These are phyloP conservation scores for Ormosia semicastrata DNA, from an alignment of 306 rosid genomes.

Conservation along the genomic window DNA sequence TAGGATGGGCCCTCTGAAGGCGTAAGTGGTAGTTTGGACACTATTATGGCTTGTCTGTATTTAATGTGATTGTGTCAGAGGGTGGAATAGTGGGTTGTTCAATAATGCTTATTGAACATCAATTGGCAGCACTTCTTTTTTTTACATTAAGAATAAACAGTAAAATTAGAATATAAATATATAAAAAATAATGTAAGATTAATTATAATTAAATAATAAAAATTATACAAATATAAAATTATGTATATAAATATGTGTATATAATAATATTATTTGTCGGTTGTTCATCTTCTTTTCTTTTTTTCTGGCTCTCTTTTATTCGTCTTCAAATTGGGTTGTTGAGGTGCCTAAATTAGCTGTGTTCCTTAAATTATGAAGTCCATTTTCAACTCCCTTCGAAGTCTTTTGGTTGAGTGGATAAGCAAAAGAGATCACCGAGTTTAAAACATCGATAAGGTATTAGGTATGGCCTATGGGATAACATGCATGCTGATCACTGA, in stretches of 20 bases:
- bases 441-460: background rate
- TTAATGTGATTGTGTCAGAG: slow-evolving; percentile 2
- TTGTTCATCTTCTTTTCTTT: background rate
- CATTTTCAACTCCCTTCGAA: background rate
- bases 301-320: background rate
- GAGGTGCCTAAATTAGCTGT: slow-evolving; percentile 16
- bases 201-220: too few relatives aligned
- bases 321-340: background rate
- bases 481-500: background rate
- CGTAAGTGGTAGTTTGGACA: background rate
- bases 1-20: slow-evolving; percentile 8
- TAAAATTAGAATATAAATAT: too few relatives aligned
- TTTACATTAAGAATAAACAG: too few relatives aligned
- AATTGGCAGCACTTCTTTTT: too few relatives aligned
- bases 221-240: too few relatives aligned
- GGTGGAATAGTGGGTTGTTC: background rate
- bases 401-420: background rate
- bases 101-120: too few relatives aligned
- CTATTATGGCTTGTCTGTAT: background rate
- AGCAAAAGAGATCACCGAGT: background rate
- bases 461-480: slow-evolving; percentile 1
- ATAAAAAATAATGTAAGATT: too few relatives aligned
- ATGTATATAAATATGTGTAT: too few relatives aligned
- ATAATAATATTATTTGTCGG: background rate
- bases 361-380: slow-evolving; percentile 2